Base-by-base conservation (phyloP, 2,329 filamentous ascomycete species). In the Ploettnerulaceae sp. region DNA sequence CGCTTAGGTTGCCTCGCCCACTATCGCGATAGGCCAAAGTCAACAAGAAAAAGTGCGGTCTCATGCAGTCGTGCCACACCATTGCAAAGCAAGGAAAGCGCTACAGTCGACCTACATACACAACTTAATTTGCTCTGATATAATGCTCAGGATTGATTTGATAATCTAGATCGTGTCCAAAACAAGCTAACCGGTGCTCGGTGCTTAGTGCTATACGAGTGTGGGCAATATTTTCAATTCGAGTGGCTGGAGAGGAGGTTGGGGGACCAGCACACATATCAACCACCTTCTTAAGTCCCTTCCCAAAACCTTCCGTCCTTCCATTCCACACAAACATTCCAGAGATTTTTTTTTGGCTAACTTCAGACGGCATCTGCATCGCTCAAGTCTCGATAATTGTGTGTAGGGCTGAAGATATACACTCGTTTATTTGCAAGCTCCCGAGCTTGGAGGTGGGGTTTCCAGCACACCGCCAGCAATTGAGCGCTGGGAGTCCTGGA, bases 261-360 rank as follows among this genome's bases (percentile, higher is more conserved):
- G 36, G 37, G 29, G 26, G 32, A 31, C 14, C 38, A 35, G 20
- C 20, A 22, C 2, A 41, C 21, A 49, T 48, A 48, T 48, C 46
- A 52, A 55, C 45, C 50, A 50, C 48, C n/a, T 44, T 57, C 56
- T 51, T 51, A 53, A 45, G 48, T 48, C 36, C 32, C 18, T 35
- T 20, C 20, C 34, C 36, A 43, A 36, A 26, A 28, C 28, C 18
- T 24, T 20, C 40, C 33, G 47, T 38, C 41, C 46, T 37, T 47
- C 51, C 50, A 52, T 53, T 55, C 48, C 50, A 49, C 47, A 55
- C 45, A 40, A 35, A 48, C 41, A 51, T 52, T 49, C 41, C 49
- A 21, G 35, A 37, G 28, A 40, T 42, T 26, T 14, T 7, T 47
- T 48, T 39, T 52, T n/a, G n/a, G n/a, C n/a, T n/a, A n/a, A 47